Base-by-base conservation (phyloP, 345 rosid genomes). In the Rhodamnia rubescens region DNA sequence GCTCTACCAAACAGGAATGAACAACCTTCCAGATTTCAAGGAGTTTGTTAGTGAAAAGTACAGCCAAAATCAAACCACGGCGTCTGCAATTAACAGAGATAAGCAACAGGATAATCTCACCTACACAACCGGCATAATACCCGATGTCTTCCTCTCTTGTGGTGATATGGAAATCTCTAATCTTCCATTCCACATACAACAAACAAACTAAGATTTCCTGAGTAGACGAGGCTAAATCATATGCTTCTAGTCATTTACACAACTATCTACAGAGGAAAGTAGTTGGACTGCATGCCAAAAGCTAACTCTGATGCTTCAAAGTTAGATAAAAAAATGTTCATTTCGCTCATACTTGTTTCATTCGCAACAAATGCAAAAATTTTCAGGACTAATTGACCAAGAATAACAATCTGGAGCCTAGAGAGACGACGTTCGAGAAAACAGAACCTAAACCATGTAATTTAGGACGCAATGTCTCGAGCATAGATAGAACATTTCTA, bases 1-100 rank as follows among this genome's bases (percentile, higher is more conserved):
- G 98, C 96, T 93, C 99, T 86, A 14, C 98, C 99, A 52, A 95
- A 89, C 99, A 97, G 95, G 87, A 91, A 93, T 26, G 99, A 87
- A 84, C 95, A 92, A 42, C 99, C 99, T 97, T 85, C 84, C 89
- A 57, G 36, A 83, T 49, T 64, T 36, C 21, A 64, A 64, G 44
- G 4, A 64, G 22, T 29, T 61, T 27, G 40, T 61, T 64, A 27
- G 40, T 20, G 75, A 64, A 64, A 64, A 29, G 5, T 16, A 1
- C 1, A 64, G 12, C 32, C 11, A 4, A 64, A 64, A 64, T 27
- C 21, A 64, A 64, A 16, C 11, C 40, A 32, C 11, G 74, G 22
- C 29, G 22, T 29, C 3, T 16, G 1, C 75, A 16, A 15, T 64
- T 42, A 64, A 61, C 36, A 64, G 22, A 87, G 32, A 84, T 53